Evolutionary conservation across 352 stramenopile species (phyloP).

Genomic region (Globisporangium cederbergense): DNA sequence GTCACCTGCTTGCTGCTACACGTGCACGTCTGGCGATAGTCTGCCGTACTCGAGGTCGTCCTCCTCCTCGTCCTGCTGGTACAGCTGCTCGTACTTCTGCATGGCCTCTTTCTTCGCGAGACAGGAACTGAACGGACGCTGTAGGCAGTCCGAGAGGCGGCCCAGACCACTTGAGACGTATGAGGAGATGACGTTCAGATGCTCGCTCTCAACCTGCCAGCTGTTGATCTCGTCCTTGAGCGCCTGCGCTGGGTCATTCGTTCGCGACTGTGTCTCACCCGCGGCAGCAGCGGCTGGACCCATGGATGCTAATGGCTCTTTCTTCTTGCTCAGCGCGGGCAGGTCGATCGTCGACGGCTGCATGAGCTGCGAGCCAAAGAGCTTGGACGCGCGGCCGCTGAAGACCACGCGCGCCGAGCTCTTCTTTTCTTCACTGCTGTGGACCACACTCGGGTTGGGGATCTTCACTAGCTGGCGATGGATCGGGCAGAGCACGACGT

Average conservation of each 20-base stretch:
- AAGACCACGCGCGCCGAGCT: conserved; percentile 58
- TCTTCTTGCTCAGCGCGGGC: conserved; percentile 25
- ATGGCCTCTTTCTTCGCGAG: conserved; percentile 12
- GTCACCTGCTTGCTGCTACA: not conserved
- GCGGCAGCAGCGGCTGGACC: conserved; percentile 21
- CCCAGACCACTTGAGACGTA: not conserved
- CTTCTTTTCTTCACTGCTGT: conserved; percentile 20
- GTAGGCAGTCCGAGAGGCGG: conserved; percentile 8
- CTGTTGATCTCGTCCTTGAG: conserved; percentile 43
- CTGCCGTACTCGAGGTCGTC: conserved; percentile 12
- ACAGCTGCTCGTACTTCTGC: conserved; percentile 19
- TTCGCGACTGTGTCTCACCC: conserved; percentile 21
- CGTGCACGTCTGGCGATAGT: conserved; percentile 5
- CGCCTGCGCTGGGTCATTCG: conserved; percentile 23
- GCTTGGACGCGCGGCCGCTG: conserved; percentile 62
- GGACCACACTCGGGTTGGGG: conserved; percentile 23
- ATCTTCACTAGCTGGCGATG: conserved; percentile 44
- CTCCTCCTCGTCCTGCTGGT: conserved; percentile 16
- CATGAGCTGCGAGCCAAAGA: conserved; percentile 67
- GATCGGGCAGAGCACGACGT: conserved; percentile 40
- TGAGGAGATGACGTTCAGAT: not conserved
- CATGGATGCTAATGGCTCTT: conserved; percentile 8
- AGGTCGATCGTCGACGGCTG: conserved; percentile 59
- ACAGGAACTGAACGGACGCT: conserved; percentile 14
- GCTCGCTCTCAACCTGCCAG: conserved; percentile 31